phyloP scores from a whole-genome alignment of 495 filamentous ascomycete genomes.

The Pseudevernia furfuracea region DNA sequence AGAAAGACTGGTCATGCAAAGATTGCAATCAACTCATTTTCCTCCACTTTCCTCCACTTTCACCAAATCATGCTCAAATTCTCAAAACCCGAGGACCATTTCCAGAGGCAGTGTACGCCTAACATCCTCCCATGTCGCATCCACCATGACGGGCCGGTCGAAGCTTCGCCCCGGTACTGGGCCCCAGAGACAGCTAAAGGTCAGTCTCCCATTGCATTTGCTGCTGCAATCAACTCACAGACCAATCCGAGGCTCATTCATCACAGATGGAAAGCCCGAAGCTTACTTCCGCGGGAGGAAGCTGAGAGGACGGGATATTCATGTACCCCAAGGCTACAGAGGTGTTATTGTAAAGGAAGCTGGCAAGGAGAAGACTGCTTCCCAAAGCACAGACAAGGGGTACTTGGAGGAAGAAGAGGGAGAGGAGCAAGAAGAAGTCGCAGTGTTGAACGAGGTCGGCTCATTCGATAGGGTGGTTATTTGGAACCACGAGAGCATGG shows the following conservation, averaged over 20 bases:
- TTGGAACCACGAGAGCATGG: conserved; percentile 73
- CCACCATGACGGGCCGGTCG: conserved; percentile 66
- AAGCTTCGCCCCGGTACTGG: conserved; percentile 67
- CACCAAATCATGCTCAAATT: conserved; percentile 15
- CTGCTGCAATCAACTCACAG: not conserved
- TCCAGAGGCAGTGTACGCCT: conserved; percentile 45
- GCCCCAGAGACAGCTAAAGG: conserved; percentile 43
- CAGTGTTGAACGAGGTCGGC: conserved; percentile 53
- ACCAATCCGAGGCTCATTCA: not conserved
- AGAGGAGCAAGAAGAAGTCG: conserved; percentile 46
- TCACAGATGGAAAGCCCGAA: conserved; percentile 42
- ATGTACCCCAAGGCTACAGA: conserved; percentile 67
- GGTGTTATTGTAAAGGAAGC: conserved; percentile 47
- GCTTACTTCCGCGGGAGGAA: conserved; percentile 80
- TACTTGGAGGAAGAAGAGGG: conserved; percentile 35
- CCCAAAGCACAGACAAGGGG: conserved; percentile 19
- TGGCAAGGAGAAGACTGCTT: conserved; percentile 33
- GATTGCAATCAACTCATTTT: too few relatives aligned
- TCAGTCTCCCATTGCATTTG: conserved; percentile 18
- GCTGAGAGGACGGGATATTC: conserved; percentile 58
- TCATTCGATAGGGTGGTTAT: conserved; percentile 72
- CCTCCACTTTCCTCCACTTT: not conserved
- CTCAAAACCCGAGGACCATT: not conserved
- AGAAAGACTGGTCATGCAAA: too few relatives aligned
- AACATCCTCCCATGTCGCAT: conserved; percentile 82